phyloP scores from a whole-genome alignment of 306 rosid species.

The Vigna hirtella region DNA sequence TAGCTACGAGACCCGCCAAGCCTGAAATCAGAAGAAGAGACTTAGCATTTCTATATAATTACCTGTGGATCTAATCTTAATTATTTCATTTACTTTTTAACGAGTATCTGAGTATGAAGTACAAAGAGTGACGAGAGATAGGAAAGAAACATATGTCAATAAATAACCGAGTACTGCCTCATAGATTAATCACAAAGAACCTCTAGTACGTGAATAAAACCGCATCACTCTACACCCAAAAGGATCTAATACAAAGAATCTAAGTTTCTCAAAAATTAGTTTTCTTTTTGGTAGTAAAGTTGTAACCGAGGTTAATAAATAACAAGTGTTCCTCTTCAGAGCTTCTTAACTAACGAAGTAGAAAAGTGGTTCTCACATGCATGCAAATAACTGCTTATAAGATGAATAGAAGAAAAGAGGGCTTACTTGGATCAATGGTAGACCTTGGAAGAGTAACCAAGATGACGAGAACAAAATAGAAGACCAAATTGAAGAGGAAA shows the following conservation, averaged over 20 bases:
- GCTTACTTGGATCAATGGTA: constrained; percentile 79
- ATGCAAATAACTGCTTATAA: constrained; percentile 18
- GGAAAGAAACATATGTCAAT: not conserved
- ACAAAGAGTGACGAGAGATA: not conserved
- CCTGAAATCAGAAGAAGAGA: constrained; percentile 57
- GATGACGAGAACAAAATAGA: constrained; percentile 67
- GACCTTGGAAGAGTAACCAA: constrained; percentile 75
- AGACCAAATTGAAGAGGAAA: constrained; percentile 77
- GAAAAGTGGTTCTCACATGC: constrained; percentile 5
- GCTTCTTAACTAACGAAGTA: constrained; percentile 3
- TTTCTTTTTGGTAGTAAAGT: constrained; percentile 5
- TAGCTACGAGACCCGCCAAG: constrained; percentile 84
- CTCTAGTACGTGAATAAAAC: not conserved
- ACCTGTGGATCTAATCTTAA: not conserved
- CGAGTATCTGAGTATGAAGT: not conserved
- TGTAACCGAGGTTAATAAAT: too few species aligned
- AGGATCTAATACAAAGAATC: not conserved
- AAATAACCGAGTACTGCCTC: not conserved
- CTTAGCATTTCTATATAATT: not conserved
- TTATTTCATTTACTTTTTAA: not conserved
- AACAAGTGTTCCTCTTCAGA: not conserved
- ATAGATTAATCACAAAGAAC: not conserved
- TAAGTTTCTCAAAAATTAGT: not conserved
- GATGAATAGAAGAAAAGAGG: constrained; percentile 24
- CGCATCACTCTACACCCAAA: not conserved